These are phyloP conservation scores for Sphaerulina vaccinii DNA, from an alignment of 2,329 filamentous ascomycete genomes.

Conservation along the genomic window DNA sequence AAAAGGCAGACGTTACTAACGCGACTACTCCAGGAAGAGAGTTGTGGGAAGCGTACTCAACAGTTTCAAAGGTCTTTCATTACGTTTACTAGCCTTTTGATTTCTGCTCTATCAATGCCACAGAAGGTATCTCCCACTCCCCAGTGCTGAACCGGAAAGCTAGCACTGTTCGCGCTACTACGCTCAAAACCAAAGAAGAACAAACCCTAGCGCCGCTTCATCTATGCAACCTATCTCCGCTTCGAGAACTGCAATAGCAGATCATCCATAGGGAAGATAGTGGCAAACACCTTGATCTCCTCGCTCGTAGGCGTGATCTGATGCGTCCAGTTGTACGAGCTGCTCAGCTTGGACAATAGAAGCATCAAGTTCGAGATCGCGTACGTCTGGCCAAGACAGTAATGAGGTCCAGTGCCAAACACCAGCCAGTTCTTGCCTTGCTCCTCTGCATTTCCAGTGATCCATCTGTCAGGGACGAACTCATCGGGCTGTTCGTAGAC, in stretches of 20 bases:
- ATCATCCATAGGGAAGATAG: constrained; percentile 83
- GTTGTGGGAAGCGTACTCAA: no score
- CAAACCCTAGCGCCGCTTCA: background rate
- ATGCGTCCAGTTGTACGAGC: constrained; percentile 73
- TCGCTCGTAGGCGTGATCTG: constrained; percentile 79
- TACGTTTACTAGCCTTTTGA: no score
- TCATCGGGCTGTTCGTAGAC: constrained; percentile 86
- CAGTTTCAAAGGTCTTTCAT: no score
- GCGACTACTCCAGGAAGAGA: no score
- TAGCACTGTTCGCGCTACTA: constrained; percentile 13
- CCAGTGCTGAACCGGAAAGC: no score
- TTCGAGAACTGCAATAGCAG: constrained; percentile 27
- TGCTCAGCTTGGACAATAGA: constrained; percentile 35
- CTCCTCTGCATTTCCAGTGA: constrained; percentile 81
- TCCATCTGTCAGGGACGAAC: constrained; percentile 87
- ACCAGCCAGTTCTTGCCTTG: constrained; percentile 96
- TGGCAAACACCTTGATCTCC: constrained; percentile 97
- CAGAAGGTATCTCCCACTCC: no score
- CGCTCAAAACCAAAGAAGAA: constrained; percentile 6
- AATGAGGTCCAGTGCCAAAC: constrained; percentile 93
- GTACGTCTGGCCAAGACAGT: constrained; percentile 92
- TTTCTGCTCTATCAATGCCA: no score
- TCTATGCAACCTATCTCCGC: constrained; percentile 3
- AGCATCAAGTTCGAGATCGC: constrained; percentile 85
- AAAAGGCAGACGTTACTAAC: no score